phyloP scores from a whole-genome alignment of 441 rosid genomes.

The Erodium chrysanthum region DNA sequence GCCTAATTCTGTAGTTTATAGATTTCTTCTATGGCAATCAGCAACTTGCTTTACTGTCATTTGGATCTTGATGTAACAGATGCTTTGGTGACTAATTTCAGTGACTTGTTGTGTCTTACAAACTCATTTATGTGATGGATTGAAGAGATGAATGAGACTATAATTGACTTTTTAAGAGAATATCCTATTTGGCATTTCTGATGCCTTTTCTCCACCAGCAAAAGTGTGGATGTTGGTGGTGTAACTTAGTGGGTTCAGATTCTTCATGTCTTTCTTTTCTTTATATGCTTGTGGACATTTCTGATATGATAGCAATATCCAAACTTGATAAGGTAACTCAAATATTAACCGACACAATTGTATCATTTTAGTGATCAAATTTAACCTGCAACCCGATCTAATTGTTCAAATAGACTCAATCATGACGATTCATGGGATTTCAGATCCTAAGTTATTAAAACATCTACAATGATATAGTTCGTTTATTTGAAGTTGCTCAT shows the following conservation, averaged over 20 bases:
- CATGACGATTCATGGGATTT: too few relatives aligned
- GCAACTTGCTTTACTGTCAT: background rate
- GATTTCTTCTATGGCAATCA: background rate
- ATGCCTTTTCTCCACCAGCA: background rate
- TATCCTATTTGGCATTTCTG: background rate
- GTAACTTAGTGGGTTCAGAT: background rate
- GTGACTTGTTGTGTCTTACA: too few relatives aligned
- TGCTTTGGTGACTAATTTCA: background rate
- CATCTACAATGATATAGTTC: too few relatives aligned
- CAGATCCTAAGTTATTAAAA: too few relatives aligned
- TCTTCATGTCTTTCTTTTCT: background rate
- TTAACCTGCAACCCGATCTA: too few relatives aligned
- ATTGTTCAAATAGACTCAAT: too few relatives aligned
- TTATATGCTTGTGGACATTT: background rate
- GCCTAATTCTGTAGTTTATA: too few relatives aligned
- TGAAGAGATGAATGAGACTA: background rate
- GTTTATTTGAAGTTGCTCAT: too few relatives aligned
- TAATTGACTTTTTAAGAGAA: background rate
- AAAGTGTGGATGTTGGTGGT: background rate
- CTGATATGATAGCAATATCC: background rate
- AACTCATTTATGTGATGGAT: too few relatives aligned
- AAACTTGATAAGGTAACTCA: background rate
- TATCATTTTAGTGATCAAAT: too few relatives aligned
- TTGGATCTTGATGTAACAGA: background rate
- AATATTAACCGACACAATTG: background rate